phyloP scores from a whole-genome alignment of 2,329 filamentous ascomycete genomes.

The Didymella sp. region DNA sequence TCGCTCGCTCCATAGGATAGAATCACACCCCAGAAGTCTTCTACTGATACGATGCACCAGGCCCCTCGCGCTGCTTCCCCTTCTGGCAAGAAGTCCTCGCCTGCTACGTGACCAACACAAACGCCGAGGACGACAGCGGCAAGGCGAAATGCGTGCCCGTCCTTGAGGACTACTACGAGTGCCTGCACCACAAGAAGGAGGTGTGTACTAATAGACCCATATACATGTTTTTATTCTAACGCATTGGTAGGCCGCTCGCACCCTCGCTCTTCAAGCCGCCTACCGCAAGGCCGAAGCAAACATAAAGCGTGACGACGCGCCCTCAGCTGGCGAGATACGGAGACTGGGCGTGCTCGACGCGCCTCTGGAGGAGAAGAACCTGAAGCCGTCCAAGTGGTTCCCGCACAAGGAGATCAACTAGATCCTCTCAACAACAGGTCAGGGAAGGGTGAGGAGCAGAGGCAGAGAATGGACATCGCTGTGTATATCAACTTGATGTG shows the following conservation, averaged over 20 bases:
- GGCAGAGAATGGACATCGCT: background rate
- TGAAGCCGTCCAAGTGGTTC: constrained; percentile 54
- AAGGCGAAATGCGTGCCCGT: constrained; percentile 86
- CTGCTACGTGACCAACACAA: constrained; percentile 96
- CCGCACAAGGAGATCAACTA: constrained; percentile 53
- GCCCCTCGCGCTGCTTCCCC: constrained; percentile 86
- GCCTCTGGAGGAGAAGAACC: constrained; percentile 76
- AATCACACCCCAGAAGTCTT: background rate
- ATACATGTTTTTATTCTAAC: background rate
- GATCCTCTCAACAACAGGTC: background rate
- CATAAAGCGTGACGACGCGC: constrained; percentile 78
- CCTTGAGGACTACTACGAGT: constrained; percentile 98
- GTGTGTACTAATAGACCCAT: constrained; percentile 59
- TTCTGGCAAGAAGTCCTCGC: constrained; percentile 99
- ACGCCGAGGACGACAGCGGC: constrained; percentile 75
- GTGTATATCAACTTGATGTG: constrained; percentile 14
- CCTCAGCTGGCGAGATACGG: constrained; percentile 84
- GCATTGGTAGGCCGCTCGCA: constrained; percentile 72
- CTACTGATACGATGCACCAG: too few relatives aligned
- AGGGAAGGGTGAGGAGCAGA: background rate
- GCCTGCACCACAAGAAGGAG: constrained; percentile 98
- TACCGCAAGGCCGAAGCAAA: constrained; percentile 80
- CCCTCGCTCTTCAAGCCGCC: constrained; percentile 78
- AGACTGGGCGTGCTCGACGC: constrained; percentile 79
- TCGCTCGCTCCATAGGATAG: background rate